A percentile compares a stretch with the other conserved stretches of the same genome.
Evolutionary conservation across 1,284 basidiomycete species (phyloP).

Genomic region (Boletellus deceptivus): DNA sequence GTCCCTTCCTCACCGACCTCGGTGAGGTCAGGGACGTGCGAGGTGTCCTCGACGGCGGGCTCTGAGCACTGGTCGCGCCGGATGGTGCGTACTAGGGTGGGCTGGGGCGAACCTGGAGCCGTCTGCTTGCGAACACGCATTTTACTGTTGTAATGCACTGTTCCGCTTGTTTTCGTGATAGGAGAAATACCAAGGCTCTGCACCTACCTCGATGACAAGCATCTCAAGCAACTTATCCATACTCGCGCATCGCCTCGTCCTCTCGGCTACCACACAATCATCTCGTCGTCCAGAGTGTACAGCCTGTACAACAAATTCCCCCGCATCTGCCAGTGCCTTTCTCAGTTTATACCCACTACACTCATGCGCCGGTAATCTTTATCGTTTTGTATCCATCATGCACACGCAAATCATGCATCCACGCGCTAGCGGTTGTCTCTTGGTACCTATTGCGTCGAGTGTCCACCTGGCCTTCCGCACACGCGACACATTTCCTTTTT

Average conservation of each 20-base stretch:
- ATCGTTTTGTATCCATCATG: constrained; percentile 38
- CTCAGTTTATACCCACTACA: constrained; percentile 28
- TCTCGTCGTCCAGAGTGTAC: constrained; percentile 15
- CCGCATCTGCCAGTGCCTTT: constrained; percentile 11
- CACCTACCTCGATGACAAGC: constrained; percentile 19
- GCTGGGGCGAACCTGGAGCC: constrained; percentile 11
- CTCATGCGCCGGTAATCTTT: constrained; percentile 32
- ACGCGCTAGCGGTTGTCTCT: constrained; percentile 16
- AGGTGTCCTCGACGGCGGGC: constrained; percentile 84
- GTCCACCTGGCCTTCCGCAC: constrained; percentile 12
- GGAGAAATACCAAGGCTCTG: constrained; percentile 31
- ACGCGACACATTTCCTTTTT: constrained; percentile 14
- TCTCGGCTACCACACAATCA: constrained; percentile 5
- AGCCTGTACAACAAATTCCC: constrained; percentile 24
- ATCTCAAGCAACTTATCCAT: constrained; percentile 3
- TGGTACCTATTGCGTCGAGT: constrained; percentile 18
- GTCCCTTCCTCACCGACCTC: constrained; percentile 91
- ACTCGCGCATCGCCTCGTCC: constrained; percentile 3
- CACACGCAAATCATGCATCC: constrained; percentile 30
- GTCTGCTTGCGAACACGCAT: constrained; percentile 22
- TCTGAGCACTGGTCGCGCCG: constrained; percentile 40
- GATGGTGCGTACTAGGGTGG: constrained; percentile 23
- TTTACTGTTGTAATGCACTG: constrained; percentile 31
- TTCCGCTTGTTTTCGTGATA: constrained; percentile 31
- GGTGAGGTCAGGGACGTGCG: constrained; percentile 86